phyloP scores from a whole-genome alignment of 352 stramenopile species.

The Pythium rhizo-oryzae region DNA sequence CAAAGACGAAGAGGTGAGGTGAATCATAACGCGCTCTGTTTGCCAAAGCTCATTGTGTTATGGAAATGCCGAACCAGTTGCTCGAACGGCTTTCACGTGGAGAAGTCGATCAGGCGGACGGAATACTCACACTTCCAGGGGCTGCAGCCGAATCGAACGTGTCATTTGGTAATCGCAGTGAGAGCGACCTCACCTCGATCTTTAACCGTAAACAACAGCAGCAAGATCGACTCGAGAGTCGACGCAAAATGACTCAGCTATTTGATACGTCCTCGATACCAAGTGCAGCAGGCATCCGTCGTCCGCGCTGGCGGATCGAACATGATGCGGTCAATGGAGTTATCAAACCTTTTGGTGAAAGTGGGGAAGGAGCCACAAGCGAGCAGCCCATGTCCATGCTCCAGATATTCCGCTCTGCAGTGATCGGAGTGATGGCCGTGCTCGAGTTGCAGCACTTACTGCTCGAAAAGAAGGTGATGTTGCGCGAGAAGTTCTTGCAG shows the following conservation, averaged over 20 bases:
- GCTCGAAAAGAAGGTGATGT: conserved; percentile 33
- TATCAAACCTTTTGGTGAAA: conserved; percentile 31
- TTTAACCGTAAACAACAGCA: conserved; percentile 26
- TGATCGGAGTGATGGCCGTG: conserved; percentile 33
- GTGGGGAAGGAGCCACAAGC: conserved; percentile 20
- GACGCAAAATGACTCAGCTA: conserved; percentile 43
- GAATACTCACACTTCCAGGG: conserved; percentile 1
- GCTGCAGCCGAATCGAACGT: neutral
- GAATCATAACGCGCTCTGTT: neutral
- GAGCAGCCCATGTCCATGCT: conserved; percentile 32
- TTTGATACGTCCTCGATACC: conserved; percentile 31
- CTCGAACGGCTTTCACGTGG: neutral
- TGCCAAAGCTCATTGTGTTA: neutral
- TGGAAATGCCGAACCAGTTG: neutral
- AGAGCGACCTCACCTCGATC: neutral
- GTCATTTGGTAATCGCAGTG: neutral
- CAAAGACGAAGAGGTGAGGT: conserved; percentile 49
- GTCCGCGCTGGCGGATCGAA: conserved; percentile 56
- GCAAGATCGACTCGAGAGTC: conserved; percentile 41
- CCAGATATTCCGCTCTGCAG: conserved; percentile 50
- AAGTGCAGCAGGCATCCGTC: conserved; percentile 27
- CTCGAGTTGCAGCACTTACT: conserved; percentile 37
- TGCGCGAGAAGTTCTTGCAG: conserved; percentile 20
- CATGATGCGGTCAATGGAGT: conserved; percentile 37
- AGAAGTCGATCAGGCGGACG: neutral